Conservation (phyloP, 805 yeast species). For the Dipodascus albidus region DNA sequence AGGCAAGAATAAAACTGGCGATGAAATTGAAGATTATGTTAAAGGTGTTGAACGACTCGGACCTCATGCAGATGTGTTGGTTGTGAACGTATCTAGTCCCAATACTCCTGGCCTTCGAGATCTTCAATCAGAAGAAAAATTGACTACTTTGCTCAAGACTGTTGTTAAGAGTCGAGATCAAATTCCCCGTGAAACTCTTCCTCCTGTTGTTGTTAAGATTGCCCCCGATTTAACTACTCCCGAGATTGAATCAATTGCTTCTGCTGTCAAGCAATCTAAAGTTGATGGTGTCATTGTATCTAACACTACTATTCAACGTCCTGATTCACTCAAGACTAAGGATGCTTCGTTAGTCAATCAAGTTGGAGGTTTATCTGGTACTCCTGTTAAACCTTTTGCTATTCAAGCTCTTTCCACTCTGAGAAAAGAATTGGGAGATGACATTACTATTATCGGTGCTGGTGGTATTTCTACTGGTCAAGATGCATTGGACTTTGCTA, state of each 20-base stretch:
- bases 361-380: conserved; percentile 88
- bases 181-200: conserved; percentile 32
- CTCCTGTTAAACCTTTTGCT: conserved; percentile 73
- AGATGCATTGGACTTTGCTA: conserved; percentile 85
- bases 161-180: conserved; percentile 61
- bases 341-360: conserved; percentile 34
- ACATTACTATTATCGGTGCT: conserved; percentile 76
- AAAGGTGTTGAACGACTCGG: conserved; percentile 77
- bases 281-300: conserved; percentile 90
- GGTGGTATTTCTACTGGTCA: conserved; percentile 86
- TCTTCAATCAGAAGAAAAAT: conserved; percentile 65
- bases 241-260: conserved; percentile 74
- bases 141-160: conserved; percentile 51
- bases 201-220: conserved; percentile 75
- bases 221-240: conserved; percentile 85
- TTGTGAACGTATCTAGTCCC: conserved; percentile 88
- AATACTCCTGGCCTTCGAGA: conserved; percentile 92
- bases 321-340: conserved; percentile 44
- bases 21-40: conserved; percentile 77
- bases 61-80: conserved; percentile 75
- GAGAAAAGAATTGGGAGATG: conserved; percentile 65
- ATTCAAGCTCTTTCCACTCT: conserved; percentile 59
- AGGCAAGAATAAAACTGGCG: conserved; percentile 89
- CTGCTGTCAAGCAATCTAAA: conserved; percentile 60
- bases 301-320: conserved; percentile 85